A percentile compares a stretch with the other conserved stretches of the same genome.
These are phyloP conservation scores for Pleurotus ostreatus DNA, from an alignment of 768 basidiomycete species.

Conservation along the genomic window DNA sequence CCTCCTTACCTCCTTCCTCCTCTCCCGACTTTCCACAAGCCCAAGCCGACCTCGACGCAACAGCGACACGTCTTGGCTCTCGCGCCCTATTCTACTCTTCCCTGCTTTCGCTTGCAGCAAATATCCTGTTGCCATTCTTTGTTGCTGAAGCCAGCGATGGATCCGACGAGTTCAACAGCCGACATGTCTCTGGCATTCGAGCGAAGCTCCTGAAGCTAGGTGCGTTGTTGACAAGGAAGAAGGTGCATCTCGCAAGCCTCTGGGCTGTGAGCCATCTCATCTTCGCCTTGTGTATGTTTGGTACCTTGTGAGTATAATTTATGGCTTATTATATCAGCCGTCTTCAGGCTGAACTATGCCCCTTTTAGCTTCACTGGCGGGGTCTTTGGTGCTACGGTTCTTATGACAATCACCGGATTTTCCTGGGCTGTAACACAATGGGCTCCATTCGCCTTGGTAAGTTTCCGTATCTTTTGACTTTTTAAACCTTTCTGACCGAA, in stretches of 20 bases:
- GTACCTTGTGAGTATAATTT: conserved; percentile 64
- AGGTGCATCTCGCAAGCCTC: conserved; percentile 60
- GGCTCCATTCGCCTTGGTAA: conserved; percentile 88
- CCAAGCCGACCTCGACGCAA: conserved; percentile 43
- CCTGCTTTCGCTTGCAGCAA: conserved; percentile 60
- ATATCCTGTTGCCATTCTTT: conserved; percentile 69
- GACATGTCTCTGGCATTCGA: conserved; percentile 3
- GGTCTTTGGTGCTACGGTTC: conserved; percentile 65
- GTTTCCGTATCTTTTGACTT: conserved; percentile 16
- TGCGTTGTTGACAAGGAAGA: conserved; percentile 33
- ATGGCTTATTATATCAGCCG: too few relatives aligned
- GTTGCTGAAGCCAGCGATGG: conserved; percentile 29
- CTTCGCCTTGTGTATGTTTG: conserved; percentile 75
- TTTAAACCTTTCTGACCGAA: neutral
- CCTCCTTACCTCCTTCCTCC: conserved; percentile 19
- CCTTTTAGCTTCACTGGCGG: conserved; percentile 60
- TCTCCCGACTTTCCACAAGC: conserved; percentile 15
- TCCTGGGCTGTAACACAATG: conserved; percentile 93
- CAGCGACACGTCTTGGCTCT: conserved; percentile 80
- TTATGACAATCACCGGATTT: conserved; percentile 80
- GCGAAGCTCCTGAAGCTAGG: conserved; percentile 13
- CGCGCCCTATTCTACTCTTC: conserved; percentile 80
- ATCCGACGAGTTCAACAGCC: conserved; percentile 5
- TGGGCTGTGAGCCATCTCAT: conserved; percentile 79
- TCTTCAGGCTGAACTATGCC: too few relatives aligned